These are phyloP conservation scores for Aspergillus niger DNA, from an alignment of 2,329 filamentous ascomycete species.

Conservation along the genomic window DNA sequence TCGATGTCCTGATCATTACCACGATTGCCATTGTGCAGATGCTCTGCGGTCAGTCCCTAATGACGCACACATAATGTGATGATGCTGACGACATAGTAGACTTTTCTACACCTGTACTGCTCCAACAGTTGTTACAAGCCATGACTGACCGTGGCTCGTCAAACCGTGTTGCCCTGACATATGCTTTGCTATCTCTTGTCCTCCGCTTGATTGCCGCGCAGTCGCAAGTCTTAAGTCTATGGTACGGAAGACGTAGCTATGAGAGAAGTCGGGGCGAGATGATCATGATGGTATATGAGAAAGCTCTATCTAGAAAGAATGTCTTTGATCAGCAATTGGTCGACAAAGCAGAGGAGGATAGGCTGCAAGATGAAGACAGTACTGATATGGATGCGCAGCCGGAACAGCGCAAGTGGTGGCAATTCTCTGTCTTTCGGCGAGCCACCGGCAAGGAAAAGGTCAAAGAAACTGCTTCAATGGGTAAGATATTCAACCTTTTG, in stretches of 20 bases:
- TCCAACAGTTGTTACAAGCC: slow-evolving; percentile 70
- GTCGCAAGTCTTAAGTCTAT: slow-evolving; percentile 68
- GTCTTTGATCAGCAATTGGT: slow-evolving; percentile 41
- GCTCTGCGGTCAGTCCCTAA: slow-evolving; percentile 47
- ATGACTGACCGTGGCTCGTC: slow-evolving; percentile 59
- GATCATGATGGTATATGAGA: slow-evolving; percentile 82
- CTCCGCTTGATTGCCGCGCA: slow-evolving; percentile 65
- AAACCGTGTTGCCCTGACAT: slow-evolving; percentile 62
- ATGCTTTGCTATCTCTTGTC: slow-evolving; percentile 63
- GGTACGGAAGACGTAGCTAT: slow-evolving; percentile 82
- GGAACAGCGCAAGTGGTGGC: slow-evolving; percentile 29
- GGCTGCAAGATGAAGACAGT: slow-evolving; percentile 16
- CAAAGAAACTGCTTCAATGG: slow-evolving; percentile 72
- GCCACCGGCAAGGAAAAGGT: slow-evolving; percentile 30
- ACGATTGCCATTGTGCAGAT: slow-evolving; percentile 66
- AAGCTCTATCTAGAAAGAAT: slow-evolving; percentile 69
- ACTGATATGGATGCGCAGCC: slow-evolving; percentile 21
- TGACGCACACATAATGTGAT: not conserved
- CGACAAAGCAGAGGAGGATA: slow-evolving; percentile 28
- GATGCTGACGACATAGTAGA: slow-evolving; percentile 40
- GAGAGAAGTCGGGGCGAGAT: slow-evolving; percentile 82
- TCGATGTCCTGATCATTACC: slow-evolving; percentile 73
- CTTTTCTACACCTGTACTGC: slow-evolving; percentile 64
- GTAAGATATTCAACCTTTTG: slow-evolving; percentile 88
- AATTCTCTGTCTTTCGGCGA: slow-evolving; percentile 28